Base-by-base conservation (phyloP, 495 filamentous ascomycete genomes). In the Lasiosphaeria hispida region DNA sequence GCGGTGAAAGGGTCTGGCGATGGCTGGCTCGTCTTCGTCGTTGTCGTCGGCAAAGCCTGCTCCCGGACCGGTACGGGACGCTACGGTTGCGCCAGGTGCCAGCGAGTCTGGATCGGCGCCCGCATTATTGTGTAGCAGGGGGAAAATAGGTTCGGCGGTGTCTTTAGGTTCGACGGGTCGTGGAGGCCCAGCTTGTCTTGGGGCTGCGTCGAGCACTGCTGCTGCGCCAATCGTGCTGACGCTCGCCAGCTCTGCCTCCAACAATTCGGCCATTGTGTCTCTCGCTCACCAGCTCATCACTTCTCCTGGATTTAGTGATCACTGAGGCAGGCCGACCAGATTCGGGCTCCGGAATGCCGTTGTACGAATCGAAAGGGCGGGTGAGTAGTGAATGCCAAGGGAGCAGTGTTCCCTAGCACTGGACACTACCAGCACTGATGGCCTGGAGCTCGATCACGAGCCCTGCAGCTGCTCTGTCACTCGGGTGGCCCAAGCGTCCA, bases 1-100 rank as follows among this genome's bases (percentile, higher is more conserved):
- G 57, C 87, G 75, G 44, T 83, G 75, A 59, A 90, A 89, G 35
- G 85, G 86, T 49, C 75, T 76, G 4, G 87, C 83, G 33, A 85
- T 75, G 14, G 79, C 77, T 15, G 81, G 81, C 62, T 88, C 84
- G 53, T 91, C 86, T 35, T 86, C 85, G 54, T 85, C 84, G 49
- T 83, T 81, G 52, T 80, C 81, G 49, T 84, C 80, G 30, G 66
- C 53, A 57, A 71, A 56, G 38, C 72, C 62, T 60, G 65, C 67
- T 56, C 65, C 63, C 19, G 69, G 37, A 53, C 67, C 67, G 35
- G 64, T 57, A 49, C 67, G 62, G 1, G 65, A 62, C 7, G 58
- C 42, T 6, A 45, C 55, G 3, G 64, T 58, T 37, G 52, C 51
- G 7, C 62, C 48, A 8, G 66, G 55, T 13, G 36, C 19, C 4